Evolutionary conservation across 208 protist genomes (phyloP), one percentile per base, ranked within the genome.

Genomic region (Endotrypanum monterogeii): DNA sequence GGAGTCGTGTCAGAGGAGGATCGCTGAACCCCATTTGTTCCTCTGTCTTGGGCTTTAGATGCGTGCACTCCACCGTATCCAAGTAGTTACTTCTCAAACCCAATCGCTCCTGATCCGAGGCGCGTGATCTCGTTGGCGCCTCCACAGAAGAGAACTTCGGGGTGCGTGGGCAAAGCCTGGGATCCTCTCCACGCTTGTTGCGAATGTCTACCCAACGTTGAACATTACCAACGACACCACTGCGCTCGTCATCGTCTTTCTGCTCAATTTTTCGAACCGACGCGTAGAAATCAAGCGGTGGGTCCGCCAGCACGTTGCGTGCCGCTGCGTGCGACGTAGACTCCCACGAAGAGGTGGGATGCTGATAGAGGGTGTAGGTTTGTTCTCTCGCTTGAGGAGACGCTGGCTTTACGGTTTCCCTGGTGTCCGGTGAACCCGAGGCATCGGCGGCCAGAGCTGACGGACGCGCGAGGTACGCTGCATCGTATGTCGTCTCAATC

Each of bases 191-290:
- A 35, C 92, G 86, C 77, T 91, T 92, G 18, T 79, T 79, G 63
- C 84, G 88, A 39, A 96, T 94, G 46, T 96, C 88, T 25, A 95
- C 83, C 3, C 84, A 83, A 23, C 92, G 89, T 79, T 96, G 92
- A 39, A 84, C 83, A 54, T 82, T 81, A 23, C 90, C 90, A 1
- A 93, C 89, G 14, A 85, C 73, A 2, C 83, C 87, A 28, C 85
- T 83, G 54, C 92, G 88, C 0, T 41, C 50, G 63, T 96, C 89
- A 57, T 95, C 92, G 70, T 97, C 87, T 11, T 65, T 66, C 30
- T 74, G 84, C 39, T 97, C 92, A 35, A 93, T 83, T 67, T 92
- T 88, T 18, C 89, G 88, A 4, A 80, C 90, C 4, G 79, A 83
- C 61, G 83, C 84, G 80, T 89, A 95, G 73, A 96, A 96, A 61